phyloP scores from a whole-genome alignment of 2,329 filamentous ascomycete species.

The Ilyonectria sp. region DNA sequence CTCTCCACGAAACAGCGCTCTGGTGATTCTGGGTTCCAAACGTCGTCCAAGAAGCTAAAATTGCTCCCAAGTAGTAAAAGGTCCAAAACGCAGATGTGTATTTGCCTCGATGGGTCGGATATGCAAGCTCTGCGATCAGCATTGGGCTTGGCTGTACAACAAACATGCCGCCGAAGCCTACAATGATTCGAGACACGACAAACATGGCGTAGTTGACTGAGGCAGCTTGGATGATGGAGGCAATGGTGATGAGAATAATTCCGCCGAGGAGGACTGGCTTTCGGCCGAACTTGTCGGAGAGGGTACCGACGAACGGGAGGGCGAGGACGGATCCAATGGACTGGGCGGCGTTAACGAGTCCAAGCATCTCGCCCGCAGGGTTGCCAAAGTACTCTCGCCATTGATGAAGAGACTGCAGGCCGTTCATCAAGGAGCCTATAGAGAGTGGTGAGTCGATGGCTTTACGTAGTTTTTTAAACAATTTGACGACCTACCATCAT shows the following conservation, averaged over 20 bases:
- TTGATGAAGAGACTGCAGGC: conserved; percentile 56
- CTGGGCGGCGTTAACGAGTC: conserved; percentile 52
- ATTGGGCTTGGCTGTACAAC: conserved; percentile 50
- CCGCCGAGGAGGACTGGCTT: conserved; percentile 53
- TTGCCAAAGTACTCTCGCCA: conserved; percentile 58
- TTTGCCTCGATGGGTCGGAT: conserved; percentile 53
- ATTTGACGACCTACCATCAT: conserved; percentile 54
- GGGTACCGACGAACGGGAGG: conserved; percentile 50
- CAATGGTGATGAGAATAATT: conserved; percentile 53
- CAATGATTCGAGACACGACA: conserved; percentile 50
- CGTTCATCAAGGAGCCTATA: conserved; percentile 56
- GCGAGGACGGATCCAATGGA: conserved; percentile 54
- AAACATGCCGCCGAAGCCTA: conserved; percentile 52
- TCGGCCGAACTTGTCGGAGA: conserved; percentile 58
- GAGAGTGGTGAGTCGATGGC: conserved; percentile 7
- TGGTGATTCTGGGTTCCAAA: conserved; percentile 51
- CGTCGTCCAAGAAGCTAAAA: conserved; percentile 57
- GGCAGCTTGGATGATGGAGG: conserved; percentile 55
- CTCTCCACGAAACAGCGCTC: conserved; percentile 48
- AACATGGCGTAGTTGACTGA: conserved; percentile 55
- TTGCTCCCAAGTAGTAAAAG: conserved; percentile 55
- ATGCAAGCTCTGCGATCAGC: conserved; percentile 53
- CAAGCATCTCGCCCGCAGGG: conserved; percentile 49
- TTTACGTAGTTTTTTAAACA: neutral
- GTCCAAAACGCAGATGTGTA: conserved; percentile 54